Evolutionary conservation across 2,329 filamentous ascomycete species (phyloP).

Genomic region (Aspergillus sp.): DNA sequence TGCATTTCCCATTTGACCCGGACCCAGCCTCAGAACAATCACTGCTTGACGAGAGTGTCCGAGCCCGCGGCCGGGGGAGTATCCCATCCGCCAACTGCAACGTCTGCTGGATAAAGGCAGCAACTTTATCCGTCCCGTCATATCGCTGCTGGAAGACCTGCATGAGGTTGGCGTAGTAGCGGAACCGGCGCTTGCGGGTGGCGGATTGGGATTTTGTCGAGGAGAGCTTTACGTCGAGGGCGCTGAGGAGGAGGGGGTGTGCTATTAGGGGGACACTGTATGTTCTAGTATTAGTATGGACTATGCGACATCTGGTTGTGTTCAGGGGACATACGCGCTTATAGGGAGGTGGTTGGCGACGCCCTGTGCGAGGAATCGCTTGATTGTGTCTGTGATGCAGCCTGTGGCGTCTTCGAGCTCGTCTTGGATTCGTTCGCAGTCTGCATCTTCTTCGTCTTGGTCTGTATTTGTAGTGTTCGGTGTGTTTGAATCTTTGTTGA

Average conservation of each 20-base stretch:
- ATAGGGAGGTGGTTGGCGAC: slow-evolving; percentile 4
- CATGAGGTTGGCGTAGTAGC: slow-evolving; percentile 10
- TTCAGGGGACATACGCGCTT: background rate
- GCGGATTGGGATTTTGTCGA: slow-evolving; percentile 6
- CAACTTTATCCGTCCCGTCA: slow-evolving; percentile 5
- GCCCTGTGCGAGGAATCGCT: slow-evolving; percentile 5
- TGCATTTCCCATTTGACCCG: background rate
- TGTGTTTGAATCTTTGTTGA: background rate
- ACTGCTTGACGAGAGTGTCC: too few relatives aligned
- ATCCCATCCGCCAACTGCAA: background rate
- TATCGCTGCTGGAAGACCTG: slow-evolving; percentile 6
- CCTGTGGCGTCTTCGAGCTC: slow-evolving; percentile 4
- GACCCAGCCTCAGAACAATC: background rate
- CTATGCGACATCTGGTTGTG: too few relatives aligned
- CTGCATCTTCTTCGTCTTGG: background rate
- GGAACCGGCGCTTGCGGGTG: slow-evolving; percentile 7
- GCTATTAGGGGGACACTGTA: slow-evolving; percentile 3
- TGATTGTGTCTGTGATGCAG: slow-evolving; percentile 6
- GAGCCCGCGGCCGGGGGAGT: background rate
- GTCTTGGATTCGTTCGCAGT: background rate
- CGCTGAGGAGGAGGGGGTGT: slow-evolving; percentile 2
- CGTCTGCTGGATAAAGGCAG: slow-evolving; percentile 4
- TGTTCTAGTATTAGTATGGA: background rate
- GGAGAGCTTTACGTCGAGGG: background rate
- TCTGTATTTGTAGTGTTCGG: background rate